A percentile compares a stretch with the other conserved stretches of the same genome.
These are phyloP conservation scores for Sechiopsis laciniata DNA, from an alignment of 306 rosid genomes.

Conservation along the genomic window DNA sequence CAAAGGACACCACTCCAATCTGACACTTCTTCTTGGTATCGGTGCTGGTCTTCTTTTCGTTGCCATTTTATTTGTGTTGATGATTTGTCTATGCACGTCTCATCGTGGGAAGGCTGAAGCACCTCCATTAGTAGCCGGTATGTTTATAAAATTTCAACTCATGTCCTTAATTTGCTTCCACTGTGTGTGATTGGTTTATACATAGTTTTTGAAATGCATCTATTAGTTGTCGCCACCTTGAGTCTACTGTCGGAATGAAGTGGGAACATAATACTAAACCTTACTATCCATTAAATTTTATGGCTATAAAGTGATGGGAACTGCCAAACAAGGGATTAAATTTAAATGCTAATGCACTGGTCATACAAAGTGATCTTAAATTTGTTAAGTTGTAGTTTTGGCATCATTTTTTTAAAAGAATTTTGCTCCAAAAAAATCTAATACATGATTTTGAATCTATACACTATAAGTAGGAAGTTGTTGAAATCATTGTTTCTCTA, in stretches of 20 bases:
- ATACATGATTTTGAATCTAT: background rate
- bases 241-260: background rate
- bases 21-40: conserved; percentile 59
- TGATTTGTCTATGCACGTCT: conserved; percentile 52
- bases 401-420: background rate
- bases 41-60: conserved; percentile 61
- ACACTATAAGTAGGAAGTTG: background rate
- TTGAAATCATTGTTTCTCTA: background rate
- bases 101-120: conserved; percentile 41
- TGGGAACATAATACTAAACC: background rate
- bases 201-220: background rate
- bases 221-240: background rate
- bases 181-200: conserved; percentile 9
- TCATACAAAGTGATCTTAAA: background rate
- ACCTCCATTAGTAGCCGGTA: conserved; percentile 57
- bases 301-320: background rate
- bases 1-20: conserved; percentile 49
- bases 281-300: background rate
- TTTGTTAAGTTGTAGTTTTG: background rate
- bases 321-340: background rate
- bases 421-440: background rate
- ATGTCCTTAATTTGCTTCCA: background rate
- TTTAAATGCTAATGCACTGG: background rate
- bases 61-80: conserved; percentile 46
- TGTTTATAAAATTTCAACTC: conserved; percentile 26